Conservation (phyloP, 2,329 filamentous ascomycete genomes). For the Curvularia spicifera region DNA sequence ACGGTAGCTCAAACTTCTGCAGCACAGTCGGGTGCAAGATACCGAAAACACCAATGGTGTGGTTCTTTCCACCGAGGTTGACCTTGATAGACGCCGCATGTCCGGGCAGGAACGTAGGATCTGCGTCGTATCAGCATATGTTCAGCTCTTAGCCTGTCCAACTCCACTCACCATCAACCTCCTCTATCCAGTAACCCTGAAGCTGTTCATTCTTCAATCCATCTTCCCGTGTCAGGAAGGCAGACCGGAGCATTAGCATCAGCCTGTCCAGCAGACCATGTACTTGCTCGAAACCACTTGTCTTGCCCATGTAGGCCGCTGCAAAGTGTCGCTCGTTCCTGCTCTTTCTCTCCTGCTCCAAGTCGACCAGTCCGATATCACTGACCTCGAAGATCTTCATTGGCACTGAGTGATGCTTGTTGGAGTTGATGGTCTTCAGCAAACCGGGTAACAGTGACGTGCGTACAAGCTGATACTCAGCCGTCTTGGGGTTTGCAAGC, state of each 20-base stretch:
- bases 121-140: conserved; percentile 45
- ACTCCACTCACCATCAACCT: conserved; percentile 70
- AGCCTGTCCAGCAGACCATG: conserved; percentile 92
- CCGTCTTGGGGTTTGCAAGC: conserved; percentile 90
- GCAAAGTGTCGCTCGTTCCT: conserved; percentile 95
- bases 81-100: conserved; percentile 86
- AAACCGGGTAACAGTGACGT: conserved; percentile 86
- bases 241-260: conserved; percentile 86
- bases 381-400: conserved; percentile 93
- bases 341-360: conserved; percentile 77
- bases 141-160: neutral
- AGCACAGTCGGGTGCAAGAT: conserved; percentile 92
- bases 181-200: conserved; percentile 88
- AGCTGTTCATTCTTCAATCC: conserved; percentile 64
- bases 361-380: conserved; percentile 91
- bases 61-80: conserved; percentile 73
- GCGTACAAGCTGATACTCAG: conserved; percentile 91
- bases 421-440: conserved; percentile 91
- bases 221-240: conserved; percentile 79
- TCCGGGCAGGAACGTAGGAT: conserved; percentile 89
- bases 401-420: conserved; percentile 85
- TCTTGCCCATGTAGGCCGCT: conserved; percentile 95
- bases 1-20: conserved; percentile 90
- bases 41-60: conserved; percentile 86
- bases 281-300: conserved; percentile 91